Percentiles rank a stretch among this genome's conserved stretches.
Evolutionary conservation across 768 basidiomycete species (phyloP).

Genomic region (Mycena albidolilacea): DNA sequence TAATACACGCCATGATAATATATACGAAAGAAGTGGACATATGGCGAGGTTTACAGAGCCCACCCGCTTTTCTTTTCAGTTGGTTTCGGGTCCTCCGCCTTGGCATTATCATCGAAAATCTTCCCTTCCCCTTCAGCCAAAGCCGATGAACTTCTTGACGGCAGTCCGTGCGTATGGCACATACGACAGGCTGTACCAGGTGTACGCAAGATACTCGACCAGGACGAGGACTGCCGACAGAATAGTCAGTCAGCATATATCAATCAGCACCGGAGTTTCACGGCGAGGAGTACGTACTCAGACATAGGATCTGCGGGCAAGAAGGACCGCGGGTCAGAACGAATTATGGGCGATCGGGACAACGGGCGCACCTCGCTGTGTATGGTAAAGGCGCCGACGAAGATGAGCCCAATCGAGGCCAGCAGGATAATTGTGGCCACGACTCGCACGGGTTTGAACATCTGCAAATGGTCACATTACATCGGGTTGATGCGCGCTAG

Average conservation of each 20-base stretch:
- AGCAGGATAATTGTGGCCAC: constrained; percentile 86
- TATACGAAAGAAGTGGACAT: constrained; percentile 17
- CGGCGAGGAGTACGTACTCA: constrained; percentile 63
- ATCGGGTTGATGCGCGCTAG: background rate
- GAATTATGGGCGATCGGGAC: background rate
- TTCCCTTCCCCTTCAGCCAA: constrained; percentile 49
- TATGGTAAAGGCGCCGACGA: constrained; percentile 89
- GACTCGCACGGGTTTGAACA: constrained; percentile 95
- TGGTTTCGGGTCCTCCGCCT: constrained; percentile 4
- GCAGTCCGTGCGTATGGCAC: constrained; percentile 92
- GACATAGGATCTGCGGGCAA: constrained; percentile 69
- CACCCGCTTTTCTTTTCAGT: background rate
- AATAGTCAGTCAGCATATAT: constrained; percentile 21
- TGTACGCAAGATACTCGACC: constrained; percentile 91
- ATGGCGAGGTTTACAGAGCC: constrained; percentile 2
- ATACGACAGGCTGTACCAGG: constrained; percentile 91
- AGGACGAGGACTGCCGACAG: constrained; percentile 84
- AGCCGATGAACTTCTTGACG: constrained; percentile 74
- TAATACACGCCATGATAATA: constrained; percentile 18
- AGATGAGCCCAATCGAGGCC: constrained; percentile 84
- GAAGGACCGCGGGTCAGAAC: background rate
- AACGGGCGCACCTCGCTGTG: constrained; percentile 68
- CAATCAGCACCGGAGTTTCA: constrained; percentile 24
- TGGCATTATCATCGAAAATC: constrained; percentile 34
- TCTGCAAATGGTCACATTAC: constrained; percentile 59